A percentile compares a stretch with the other conserved stretches of the same genome.
Conservation (phyloP, 2,329 filamentous ascomycete species). For the Nemania sp. region DNA sequence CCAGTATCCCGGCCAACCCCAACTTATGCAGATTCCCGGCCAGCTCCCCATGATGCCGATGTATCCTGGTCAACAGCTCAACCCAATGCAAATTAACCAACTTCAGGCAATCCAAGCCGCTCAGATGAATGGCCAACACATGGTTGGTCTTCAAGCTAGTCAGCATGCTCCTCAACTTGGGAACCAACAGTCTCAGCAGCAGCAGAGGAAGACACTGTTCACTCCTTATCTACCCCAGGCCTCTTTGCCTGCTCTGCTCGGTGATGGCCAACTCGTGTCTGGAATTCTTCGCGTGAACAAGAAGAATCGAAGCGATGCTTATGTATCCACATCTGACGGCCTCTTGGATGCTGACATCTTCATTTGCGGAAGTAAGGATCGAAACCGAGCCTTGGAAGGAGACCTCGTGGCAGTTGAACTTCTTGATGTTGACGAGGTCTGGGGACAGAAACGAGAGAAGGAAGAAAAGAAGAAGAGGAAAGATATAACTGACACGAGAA, state of each 20-base stretch:
- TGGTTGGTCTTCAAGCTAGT: conserved; percentile 68
- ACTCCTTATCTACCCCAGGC: conserved; percentile 97
- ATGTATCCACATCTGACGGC: conserved; percentile 88
- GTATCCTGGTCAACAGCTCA: conserved; percentile 83
- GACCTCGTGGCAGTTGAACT: conserved; percentile 95
- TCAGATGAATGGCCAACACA: conserved; percentile 76
- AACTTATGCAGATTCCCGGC: conserved; percentile 82
- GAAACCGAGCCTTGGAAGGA: conserved; percentile 93
- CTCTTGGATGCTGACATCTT: conserved; percentile 96
- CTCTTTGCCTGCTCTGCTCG: conserved; percentile 84
- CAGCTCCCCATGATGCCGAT: conserved; percentile 85
- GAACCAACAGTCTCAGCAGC: conserved; percentile 74
- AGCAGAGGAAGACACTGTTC: conserved; percentile 97
- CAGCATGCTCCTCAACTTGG: conserved; percentile 72
- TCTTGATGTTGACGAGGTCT: conserved; percentile 96
- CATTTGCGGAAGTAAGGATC: conserved; percentile 98
- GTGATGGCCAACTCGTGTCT: conserved; percentile 90
- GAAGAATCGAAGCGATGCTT: conserved; percentile 98
- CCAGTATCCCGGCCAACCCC: conserved; percentile 85
- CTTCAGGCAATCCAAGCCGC: conserved; percentile 90
- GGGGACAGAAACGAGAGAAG: conserved; percentile 98
- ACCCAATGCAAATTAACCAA: conserved; percentile 84
- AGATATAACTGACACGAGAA: conserved; percentile 91
- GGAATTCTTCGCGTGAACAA: conserved; percentile 98
- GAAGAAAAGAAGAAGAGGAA: conserved; percentile 99